Conservation (phyloP, 768 basidiomycete species). For the Tubosaeta sp. region DNA sequence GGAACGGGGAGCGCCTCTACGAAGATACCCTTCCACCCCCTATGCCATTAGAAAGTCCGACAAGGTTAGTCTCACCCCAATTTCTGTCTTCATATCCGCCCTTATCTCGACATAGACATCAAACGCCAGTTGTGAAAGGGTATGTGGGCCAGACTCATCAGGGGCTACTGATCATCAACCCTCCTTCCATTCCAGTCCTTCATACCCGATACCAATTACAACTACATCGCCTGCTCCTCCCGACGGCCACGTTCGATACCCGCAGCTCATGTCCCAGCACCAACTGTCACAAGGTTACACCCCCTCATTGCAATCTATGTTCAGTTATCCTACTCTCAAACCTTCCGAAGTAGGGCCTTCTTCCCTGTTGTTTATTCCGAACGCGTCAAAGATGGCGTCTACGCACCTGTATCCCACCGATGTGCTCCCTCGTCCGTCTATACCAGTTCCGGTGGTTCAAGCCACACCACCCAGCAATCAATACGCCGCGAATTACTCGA, state of each 20-base stretch:
- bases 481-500: conserved; percentile 22
- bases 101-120: conserved; percentile 26
- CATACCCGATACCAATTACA: conserved; percentile 57
- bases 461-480: conserved; percentile 8
- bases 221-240: conserved; percentile 63
- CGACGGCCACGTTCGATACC: conserved; percentile 50
- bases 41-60: conserved; percentile 67
- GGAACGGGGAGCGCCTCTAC: conserved; percentile 28
- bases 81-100: conserved; percentile 31
- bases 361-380: conserved; percentile 45
- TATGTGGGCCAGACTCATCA: conserved; percentile 22
- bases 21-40: conserved; percentile 33
- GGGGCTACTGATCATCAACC: conserved; percentile 7
- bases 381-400: conserved; percentile 23
- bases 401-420: conserved; percentile 30
- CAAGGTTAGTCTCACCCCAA: conserved; percentile 46
- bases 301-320: conserved; percentile 77
- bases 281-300: conserved; percentile 75
- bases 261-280: conserved; percentile 74
- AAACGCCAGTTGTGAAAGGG: conserved; percentile 32
- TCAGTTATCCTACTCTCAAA: conserved; percentile 36
- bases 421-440: conserved; percentile 34
- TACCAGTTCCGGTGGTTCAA: conserved; percentile 15
- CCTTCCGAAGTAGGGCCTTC: conserved; percentile 33
- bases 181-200: conserved; percentile 23